A percentile compares a stretch with the other conserved stretches of the same genome.
Evolutionary conservation across 139 green algal genomes (phyloP).

Genomic region (Nannochloris sp.): DNA sequence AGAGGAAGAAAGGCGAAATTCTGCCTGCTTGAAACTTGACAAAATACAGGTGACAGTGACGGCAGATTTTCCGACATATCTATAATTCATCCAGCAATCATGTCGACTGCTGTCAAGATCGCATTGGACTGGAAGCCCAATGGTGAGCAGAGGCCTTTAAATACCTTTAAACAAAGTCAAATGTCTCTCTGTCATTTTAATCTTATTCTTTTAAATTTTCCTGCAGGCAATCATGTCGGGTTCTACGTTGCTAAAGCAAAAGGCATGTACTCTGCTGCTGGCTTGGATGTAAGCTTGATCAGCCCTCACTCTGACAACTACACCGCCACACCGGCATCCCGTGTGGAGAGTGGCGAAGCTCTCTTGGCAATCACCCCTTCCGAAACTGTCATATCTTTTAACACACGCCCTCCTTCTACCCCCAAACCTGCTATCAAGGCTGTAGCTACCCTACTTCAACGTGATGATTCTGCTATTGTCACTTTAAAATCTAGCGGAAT

Average conservation of each 20-base stretch:
- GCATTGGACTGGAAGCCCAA: conserved; percentile 84
- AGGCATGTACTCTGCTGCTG: conserved; percentile 28
- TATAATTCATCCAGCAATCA: no score
- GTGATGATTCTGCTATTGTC: conserved; percentile 62
- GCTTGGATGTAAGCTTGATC: conserved; percentile 47
- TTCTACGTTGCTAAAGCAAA: conserved; percentile 5
- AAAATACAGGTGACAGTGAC: no score
- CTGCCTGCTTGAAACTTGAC: no score
- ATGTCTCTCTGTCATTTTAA: no score
- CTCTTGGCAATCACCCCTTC: conserved; percentile 49
- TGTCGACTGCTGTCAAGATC: conserved; percentile 45
- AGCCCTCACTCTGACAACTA: conserved; percentile 51
- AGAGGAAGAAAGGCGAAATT: no score
- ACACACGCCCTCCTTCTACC: conserved; percentile 24
- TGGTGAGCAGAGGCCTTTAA: conserved; percentile 40
- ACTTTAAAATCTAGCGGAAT: conserved; percentile 54
- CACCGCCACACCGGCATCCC: conserved; percentile 48
- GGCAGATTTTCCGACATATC: no score
- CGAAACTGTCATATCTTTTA: conserved; percentile 41
- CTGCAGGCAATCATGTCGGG: conserved; percentile 7
- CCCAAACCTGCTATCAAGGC: conserved; percentile 19
- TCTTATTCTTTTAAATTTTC: neutral
- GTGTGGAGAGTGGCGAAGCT: conserved; percentile 24
- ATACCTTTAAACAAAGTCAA: no score
- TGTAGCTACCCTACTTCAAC: conserved; percentile 54